Base-by-base conservation (phyloP, 257 asterid genomes). In the Nicotiana sylvestris region DNA sequence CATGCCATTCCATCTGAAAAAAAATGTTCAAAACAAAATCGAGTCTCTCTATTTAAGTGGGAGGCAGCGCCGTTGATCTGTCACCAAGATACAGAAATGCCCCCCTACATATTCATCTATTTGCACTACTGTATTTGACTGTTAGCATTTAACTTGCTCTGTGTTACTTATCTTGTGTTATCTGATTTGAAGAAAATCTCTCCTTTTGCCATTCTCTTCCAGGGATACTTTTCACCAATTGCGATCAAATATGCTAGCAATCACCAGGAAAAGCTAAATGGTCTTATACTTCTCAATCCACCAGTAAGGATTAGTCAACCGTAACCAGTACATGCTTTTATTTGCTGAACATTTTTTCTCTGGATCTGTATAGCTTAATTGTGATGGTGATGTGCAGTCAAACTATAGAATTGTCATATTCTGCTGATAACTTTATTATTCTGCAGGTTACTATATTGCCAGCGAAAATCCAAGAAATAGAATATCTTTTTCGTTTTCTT, bases 191-290 rank as follows among this genome's bases (percentile, higher is more conserved):
- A 72, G 49, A 30, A 43, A 51, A 56, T 25, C 32, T 76, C 56
- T 49, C 78, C 72, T 57, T 69, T n/a, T 83, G 39, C 65, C 78
- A 61, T 60, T 81, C 37, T 82, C 81, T 82, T 84, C 60, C 85
- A 94, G 99, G 99, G 98, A 33, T 95, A 91, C 81, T 94, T 95
- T 86, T 78, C 98, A 7, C 97, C 98, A 7, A 87, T 90, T 66
- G 99, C 86, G 39, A 94, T 95, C 80, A 92, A 91, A 88, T 94
- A 92, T 70, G 97, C 97, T 55, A 88, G 88, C 90, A 90, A 39
- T 66, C 90, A 91, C 87, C 97, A 89, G 83, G 98, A 94, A 81
- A 92, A 92, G 88, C 17, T 95, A 61, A 85, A 84, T 18, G 84
- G 92, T 84, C 93, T 95, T 87, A 95, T 95, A 83, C 94, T 95